Evolutionary conservation across 1,284 basidiomycete genomes (phyloP).

Genomic region (Ceratobasidium theobromae): DNA sequence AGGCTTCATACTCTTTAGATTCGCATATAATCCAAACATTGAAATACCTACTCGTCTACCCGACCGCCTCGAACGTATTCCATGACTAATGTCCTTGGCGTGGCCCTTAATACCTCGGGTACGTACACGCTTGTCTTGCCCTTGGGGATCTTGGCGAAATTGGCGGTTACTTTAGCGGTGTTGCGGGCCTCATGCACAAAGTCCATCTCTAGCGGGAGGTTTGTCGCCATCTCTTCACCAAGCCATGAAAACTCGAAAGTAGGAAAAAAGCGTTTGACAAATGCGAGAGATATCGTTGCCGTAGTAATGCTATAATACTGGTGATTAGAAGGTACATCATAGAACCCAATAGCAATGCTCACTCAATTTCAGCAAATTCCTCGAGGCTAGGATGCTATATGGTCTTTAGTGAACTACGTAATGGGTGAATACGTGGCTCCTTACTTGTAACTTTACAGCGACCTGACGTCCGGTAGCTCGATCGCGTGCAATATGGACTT

Average conservation of each 20-base stretch:
- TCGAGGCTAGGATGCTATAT: slow-evolving; percentile 85
- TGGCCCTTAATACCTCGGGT: slow-evolving; percentile 81
- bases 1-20: slow-evolving; percentile 61
- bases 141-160: slow-evolving; percentile 61
- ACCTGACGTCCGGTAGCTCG: slow-evolving; percentile 70
- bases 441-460: slow-evolving; percentile 84
- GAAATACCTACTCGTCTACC: slow-evolving; percentile 45
- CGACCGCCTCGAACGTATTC: slow-evolving; percentile 72
- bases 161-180: slow-evolving; percentile 65
- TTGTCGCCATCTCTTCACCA: slow-evolving; percentile 88
- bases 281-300: slow-evolving; percentile 57
- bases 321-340: slow-evolving; percentile 19
- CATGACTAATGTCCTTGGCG: slow-evolving; percentile 58
- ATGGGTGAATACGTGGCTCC: not conserved
- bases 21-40: not conserved
- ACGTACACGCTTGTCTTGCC: slow-evolving; percentile 85
- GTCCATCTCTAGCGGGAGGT: slow-evolving; percentile 94
- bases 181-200: slow-evolving; percentile 90
- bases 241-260: slow-evolving; percentile 96
- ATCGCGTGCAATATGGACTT: slow-evolving; percentile 87
- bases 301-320: slow-evolving; percentile 43
- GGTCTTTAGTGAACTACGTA: not conserved
- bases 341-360: slow-evolving; percentile 63
- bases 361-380: slow-evolving; percentile 91
- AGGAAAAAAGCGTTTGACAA: slow-evolving; percentile 87